A percentile compares a stretch with the other conserved stretches of the same genome.
Evolutionary conservation across 192 early-diverging fungal genomes (phyloP).

Genomic region (Mortierella hygrophila): DNA sequence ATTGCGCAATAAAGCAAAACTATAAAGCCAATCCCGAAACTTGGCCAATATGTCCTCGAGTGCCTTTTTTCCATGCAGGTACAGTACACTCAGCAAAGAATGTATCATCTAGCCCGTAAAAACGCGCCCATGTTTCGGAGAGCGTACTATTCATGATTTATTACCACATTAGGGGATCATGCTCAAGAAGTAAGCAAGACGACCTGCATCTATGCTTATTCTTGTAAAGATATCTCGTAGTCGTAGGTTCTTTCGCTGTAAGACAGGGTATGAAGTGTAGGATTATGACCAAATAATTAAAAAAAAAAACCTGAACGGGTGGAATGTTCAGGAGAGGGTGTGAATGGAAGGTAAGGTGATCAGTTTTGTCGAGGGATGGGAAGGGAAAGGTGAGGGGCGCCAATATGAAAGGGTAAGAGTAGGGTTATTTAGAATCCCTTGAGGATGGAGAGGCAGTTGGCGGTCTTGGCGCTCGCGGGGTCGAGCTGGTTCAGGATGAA

Average conservation of each 20-base stretch:
- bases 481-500: slow-evolving; percentile 44
- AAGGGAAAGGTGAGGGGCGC: not conserved
- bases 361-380: not conserved
- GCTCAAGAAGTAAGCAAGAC: not conserved
- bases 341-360: no score
- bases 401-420: no score
- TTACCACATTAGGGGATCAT: not conserved
- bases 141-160: not conserved
- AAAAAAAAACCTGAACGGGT: not conserved
- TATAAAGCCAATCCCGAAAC: no score
- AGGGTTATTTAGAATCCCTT: not conserved
- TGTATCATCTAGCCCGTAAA: not conserved
- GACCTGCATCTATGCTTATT: not conserved
- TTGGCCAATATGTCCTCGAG: no score
- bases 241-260: not conserved
- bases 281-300: not conserved
- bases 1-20: no score
- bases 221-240: not conserved
- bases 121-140: not conserved
- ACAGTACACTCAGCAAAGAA: not conserved
- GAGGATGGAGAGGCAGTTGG: slow-evolving; percentile 33
- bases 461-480: slow-evolving; percentile 31
- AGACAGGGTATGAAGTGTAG: not conserved
- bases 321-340: not conserved
- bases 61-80: not conserved